A percentile compares a stretch with the other conserved stretches of the same genome.
Conservation (phyloP, 306 rosid species). For the Fagus crenata region DNA sequence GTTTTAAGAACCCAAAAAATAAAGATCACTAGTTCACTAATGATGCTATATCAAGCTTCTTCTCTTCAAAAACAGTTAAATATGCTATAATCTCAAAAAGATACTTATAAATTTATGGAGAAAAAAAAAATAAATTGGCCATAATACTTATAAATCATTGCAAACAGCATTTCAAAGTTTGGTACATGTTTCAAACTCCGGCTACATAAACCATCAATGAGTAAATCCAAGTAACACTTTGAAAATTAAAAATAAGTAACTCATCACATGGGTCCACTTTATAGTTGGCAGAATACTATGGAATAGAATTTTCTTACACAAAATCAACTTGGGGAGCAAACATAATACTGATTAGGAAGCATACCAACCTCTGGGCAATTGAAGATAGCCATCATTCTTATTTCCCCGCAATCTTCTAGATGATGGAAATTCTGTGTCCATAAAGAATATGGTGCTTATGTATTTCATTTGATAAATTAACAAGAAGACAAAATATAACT, state of each 20-base stretch:
- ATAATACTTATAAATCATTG: neutral
- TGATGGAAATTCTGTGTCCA: slow-evolving; percentile 57
- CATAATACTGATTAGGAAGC: slow-evolving; percentile 2
- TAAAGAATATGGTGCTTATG: slow-evolving; percentile 12
- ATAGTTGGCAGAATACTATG: neutral
- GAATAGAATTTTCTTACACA: neutral
- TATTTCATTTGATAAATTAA: slow-evolving; percentile 10
- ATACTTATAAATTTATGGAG: neutral
- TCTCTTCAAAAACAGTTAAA: neutral
- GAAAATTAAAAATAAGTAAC: neutral
- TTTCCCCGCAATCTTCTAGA: slow-evolving; percentile 48
- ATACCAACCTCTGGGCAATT: slow-evolving; percentile 65
- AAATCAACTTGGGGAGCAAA: slow-evolving; percentile 1
- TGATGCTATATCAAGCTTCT: neutral
- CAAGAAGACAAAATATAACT: neutral
- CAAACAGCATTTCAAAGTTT: neutral
- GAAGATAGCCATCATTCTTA: slow-evolving; percentile 46
- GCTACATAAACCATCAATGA: neutral
- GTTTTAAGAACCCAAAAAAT: neutral
- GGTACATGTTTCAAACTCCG: neutral
- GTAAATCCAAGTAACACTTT: neutral
- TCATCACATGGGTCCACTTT: neutral
- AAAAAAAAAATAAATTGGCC: neutral
- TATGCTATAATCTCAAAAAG: neutral
- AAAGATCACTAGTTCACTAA: neutral